Evolutionary conservation across 2,329 filamentous ascomycete species (phyloP), one percentile per base, ranked within the genome.

Genomic region (Alternaria sp.): DNA sequence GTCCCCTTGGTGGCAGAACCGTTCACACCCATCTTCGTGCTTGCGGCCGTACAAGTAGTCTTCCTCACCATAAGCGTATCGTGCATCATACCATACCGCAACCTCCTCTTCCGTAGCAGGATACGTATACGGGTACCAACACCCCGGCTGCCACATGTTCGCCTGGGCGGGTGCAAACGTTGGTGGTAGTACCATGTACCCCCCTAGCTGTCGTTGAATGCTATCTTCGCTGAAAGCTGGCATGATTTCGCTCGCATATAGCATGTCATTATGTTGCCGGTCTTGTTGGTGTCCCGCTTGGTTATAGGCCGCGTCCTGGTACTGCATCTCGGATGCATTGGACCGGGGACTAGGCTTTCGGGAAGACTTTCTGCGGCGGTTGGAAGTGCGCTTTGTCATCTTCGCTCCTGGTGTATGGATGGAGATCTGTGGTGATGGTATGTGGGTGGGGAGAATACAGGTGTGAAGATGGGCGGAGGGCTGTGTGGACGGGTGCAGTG

Each of bases 151-250:
- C 18, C 12, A 51, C 37, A 43, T 43, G 5, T n/a, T 6, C 37
- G 37, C n/a, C 5, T 43, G 37, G 15, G 10, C n/a, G n/a, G 6
- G 45, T 11, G n/a, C 26, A 25, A 12, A 18, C 3, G 47, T n/a
- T n/a, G 12, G 12, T 15, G 10, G 2, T 12, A 18, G 28, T 11
- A 23, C 21, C 28, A 20, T n/a, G 2, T n/a, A 43, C 3, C 28
- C 23, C 3, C 28, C 28, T 30, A 67, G 43, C 41, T 66, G 66
- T 18, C 64, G 20, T 10, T 54, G 28, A 23, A 63, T 64, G 3
- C 58, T 60, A 9, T 66, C 64, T 47, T 66, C 61, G 44, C 62
- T 66, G 50, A 61, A 54, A 8, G 14, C 8, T 7, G 28, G 18
- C 28, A 26, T 21, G 10, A 6, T 5, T 21, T 12, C 18, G 12